Conservation (phyloP, 2,329 filamentous ascomycete species). For the Diplodia mutila region DNA sequence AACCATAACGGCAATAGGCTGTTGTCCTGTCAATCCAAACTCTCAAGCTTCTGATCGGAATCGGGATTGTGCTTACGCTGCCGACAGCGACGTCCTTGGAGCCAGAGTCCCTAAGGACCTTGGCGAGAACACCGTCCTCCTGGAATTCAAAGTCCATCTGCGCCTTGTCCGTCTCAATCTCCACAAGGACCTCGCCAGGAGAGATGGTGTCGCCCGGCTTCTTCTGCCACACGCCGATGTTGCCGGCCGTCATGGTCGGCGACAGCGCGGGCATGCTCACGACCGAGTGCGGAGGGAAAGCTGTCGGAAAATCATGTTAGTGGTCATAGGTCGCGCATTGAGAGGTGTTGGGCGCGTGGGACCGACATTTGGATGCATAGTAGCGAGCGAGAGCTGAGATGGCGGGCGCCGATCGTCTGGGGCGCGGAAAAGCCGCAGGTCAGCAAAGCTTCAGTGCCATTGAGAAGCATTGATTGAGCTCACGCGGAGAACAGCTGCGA, state of each 20-base stretch:
- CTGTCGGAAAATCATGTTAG: constrained; percentile 53
- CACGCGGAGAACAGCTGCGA: constrained; percentile 33
- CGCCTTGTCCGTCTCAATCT: constrained; percentile 99
- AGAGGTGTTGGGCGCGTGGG: constrained; percentile 6
- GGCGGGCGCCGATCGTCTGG: constrained; percentile 52
- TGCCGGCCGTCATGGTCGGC: constrained; percentile 95
- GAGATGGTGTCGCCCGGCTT: constrained; percentile 85
- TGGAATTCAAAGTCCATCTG: constrained; percentile 99
- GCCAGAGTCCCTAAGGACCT: constrained; percentile 89
- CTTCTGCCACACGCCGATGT: constrained; percentile 98
- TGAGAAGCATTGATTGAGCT: not conserved
- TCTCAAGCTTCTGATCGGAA: not conserved
- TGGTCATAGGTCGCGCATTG: constrained; percentile 18
- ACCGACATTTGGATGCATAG: constrained; percentile 71
- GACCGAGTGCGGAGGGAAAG: constrained; percentile 91
- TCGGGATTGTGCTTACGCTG: constrained; percentile 64
- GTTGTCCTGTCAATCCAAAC: constrained; percentile 28
- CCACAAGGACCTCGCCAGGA: constrained; percentile 93
- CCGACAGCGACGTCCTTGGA: constrained; percentile 94
- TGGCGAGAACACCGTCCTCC: constrained; percentile 93
- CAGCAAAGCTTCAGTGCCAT: constrained; percentile 25
- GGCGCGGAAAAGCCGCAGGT: constrained; percentile 34
- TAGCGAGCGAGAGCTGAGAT: constrained; percentile 65
- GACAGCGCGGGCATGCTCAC: constrained; percentile 98
- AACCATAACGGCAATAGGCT: constrained; percentile 96